phyloP scores from a whole-genome alignment of 2,329 filamentous ascomycete species.

The Triangularia setosa region DNA sequence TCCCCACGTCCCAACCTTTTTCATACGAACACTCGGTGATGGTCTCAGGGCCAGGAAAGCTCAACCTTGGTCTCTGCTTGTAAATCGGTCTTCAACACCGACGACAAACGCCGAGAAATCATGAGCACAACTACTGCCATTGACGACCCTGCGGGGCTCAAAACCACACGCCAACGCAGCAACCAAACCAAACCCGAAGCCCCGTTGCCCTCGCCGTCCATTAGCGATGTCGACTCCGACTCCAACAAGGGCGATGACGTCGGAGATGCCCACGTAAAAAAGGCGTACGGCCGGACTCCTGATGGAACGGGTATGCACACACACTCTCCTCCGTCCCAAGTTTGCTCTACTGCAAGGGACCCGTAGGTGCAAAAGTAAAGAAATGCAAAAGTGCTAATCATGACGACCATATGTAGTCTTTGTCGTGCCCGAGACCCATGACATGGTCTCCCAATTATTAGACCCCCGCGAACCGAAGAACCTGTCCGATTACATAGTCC shows the following conservation, averaged over 20 bases:
- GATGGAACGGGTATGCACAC: constrained; percentile 75
- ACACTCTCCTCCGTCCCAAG: neutral
- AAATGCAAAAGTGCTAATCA: neutral
- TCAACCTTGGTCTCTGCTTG: constrained; percentile 20
- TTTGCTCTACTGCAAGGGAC: neutral
- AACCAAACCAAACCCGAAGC: neutral
- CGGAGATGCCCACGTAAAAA: constrained; percentile 41
- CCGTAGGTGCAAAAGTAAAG: neutral
- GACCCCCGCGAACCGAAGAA: constrained; percentile 96
- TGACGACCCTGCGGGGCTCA: constrained; percentile 17
- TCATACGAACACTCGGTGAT: constrained; percentile 10
- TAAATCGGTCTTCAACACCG: constrained; percentile 25
- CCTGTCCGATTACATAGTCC: constrained; percentile 75
- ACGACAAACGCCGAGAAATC: constrained; percentile 9
- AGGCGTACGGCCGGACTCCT: constrained; percentile 87
- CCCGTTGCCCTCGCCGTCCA: neutral
- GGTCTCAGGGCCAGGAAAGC: constrained; percentile 14
- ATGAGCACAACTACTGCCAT: constrained; percentile 23
- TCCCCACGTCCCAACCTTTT: neutral
- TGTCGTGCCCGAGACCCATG: constrained; percentile 90
- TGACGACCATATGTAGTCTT: constrained; percentile 62
- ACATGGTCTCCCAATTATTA: constrained; percentile 97
- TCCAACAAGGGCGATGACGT: neutral
- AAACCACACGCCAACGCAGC: constrained; percentile 22
- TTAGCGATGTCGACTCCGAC: constrained; percentile 2